Percentiles rank a stretch among this genome's conserved stretches.
Evolutionary conservation across 2,329 filamentous ascomycete genomes (phyloP).

Genomic region (Colletotrichum euphorbiae): DNA sequence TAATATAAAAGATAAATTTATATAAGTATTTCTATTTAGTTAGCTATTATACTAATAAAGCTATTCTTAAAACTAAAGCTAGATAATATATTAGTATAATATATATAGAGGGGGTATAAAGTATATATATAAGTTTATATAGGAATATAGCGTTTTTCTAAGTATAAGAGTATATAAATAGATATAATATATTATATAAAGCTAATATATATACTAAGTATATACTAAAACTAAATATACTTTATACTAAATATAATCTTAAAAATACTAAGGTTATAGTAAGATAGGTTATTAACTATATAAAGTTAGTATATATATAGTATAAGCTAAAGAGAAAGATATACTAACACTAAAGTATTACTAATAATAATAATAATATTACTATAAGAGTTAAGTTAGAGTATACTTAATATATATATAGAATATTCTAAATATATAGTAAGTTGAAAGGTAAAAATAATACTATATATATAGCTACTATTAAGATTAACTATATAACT

Average conservation of each 20-base stretch:
- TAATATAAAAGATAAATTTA: not conserved
- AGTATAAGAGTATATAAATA: not conserved
- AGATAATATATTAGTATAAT: not conserved
- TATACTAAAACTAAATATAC: not conserved
- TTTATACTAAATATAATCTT: not conserved
- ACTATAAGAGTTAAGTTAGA: too few relatives aligned
- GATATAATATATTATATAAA: not conserved
- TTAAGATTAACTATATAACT: too few relatives aligned
- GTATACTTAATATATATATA: too few relatives aligned
- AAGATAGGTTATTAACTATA: not conserved
- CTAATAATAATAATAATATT: too few relatives aligned
- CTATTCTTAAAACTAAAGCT: not conserved
- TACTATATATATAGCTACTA: too few relatives aligned
- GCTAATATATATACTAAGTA: not conserved
- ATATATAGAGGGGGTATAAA: not conserved
- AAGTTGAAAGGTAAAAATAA: too few relatives aligned
- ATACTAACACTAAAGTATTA: too few relatives aligned
- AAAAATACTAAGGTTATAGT: not conserved
- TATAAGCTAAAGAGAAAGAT: too few relatives aligned
- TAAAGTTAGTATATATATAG: not conserved
- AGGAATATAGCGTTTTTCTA: not conserved
- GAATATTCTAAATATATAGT: too few relatives aligned
- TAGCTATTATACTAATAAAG: not conserved
- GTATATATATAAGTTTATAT: not conserved
- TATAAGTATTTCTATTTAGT: not conserved